These are phyloP conservation scores for Gnaphalium uliginosum DNA, from an alignment of 129 eudicot genomes.

Conservation along the genomic window DNA sequence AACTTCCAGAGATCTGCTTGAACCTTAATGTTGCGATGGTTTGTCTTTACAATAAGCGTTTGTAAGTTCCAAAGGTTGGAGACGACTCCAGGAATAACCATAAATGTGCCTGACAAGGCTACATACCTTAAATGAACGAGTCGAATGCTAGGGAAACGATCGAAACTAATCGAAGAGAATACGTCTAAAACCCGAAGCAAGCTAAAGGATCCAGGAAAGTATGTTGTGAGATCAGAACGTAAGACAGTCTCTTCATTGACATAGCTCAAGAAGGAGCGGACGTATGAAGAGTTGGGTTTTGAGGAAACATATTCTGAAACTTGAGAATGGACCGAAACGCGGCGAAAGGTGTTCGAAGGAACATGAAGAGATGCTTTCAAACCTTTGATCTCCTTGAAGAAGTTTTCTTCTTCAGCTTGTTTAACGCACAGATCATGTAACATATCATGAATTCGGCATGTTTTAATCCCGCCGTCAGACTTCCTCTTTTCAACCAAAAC, in stretches of 20 bases:
- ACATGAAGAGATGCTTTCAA: background rate
- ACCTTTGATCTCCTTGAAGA: constrained; percentile 32
- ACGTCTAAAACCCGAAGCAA: constrained; percentile 47
- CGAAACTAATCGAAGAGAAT: background rate
- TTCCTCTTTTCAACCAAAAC: constrained; percentile 37
- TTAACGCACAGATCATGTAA: constrained; percentile 41
- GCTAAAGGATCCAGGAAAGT: constrained; percentile 17
- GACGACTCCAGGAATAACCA: constrained; percentile 27
- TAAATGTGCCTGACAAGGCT: constrained; percentile 23
- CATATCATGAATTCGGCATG: constrained; percentile 49
- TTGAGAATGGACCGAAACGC: constrained; percentile 20
- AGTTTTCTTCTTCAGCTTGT: constrained; percentile 42
- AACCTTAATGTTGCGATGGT: constrained; percentile 12
- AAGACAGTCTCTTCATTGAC: background rate
- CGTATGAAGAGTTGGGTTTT: background rate
- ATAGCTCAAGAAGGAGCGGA: constrained; percentile 24
- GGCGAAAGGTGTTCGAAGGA: constrained; percentile 10
- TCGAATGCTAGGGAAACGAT: constrained; percentile 24
- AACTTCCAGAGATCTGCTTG: constrained; percentile 34
- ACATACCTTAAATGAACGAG: constrained; percentile 39
- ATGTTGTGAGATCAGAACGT: background rate
- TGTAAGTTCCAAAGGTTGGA: constrained; percentile 40
- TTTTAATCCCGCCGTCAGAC: constrained; percentile 38
- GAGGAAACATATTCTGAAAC: background rate
- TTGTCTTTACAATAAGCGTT: constrained; percentile 27